A percentile compares a stretch with the other conserved stretches of the same genome.
phyloP scores from a whole-genome alignment of 2,329 filamentous ascomycete genomes.

The Tolypocladium sp. region DNA sequence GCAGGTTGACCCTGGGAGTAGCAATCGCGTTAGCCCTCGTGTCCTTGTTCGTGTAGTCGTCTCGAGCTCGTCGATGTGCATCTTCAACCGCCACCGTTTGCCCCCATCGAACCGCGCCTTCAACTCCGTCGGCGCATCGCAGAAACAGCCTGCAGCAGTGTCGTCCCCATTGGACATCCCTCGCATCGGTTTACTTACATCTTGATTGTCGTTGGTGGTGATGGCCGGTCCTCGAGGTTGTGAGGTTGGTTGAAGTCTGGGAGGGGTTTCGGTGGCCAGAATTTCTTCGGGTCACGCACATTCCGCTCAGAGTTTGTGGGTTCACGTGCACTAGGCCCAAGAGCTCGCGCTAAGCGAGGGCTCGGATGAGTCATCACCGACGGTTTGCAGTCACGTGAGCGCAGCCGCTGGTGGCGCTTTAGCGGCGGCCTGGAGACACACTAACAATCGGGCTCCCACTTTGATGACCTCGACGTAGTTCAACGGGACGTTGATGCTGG shows the following conservation, averaged over 20 bases:
- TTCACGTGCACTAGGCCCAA: constrained; percentile 27
- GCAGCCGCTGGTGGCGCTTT: neutral
- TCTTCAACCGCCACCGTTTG: neutral
- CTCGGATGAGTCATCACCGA: constrained; percentile 19
- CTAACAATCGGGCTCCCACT: too few species aligned
- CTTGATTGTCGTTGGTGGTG: constrained; percentile 32
- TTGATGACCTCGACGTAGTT: too few species aligned
- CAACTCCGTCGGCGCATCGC: neutral
- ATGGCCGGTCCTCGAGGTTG: constrained; percentile 31
- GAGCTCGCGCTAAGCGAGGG: constrained; percentile 29
- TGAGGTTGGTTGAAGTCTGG: constrained; percentile 24
- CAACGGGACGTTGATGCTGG: too few species aligned
- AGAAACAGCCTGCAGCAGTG: neutral
- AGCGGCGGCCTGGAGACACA: neutral
- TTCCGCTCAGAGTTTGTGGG: constrained; percentile 30
- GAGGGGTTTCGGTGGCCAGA: constrained; percentile 29
- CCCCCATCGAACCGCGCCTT: neutral
- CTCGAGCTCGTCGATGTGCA: neutral
- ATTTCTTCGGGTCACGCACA: constrained; percentile 29
- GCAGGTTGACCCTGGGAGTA: constrained; percentile 85
- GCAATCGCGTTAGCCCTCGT: constrained; percentile 17
- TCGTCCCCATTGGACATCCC: neutral
- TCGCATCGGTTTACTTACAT: constrained; percentile 28
- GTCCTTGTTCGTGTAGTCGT: neutral
- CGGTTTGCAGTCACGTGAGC: neutral